A percentile compares a stretch with the other conserved stretches of the same genome.
Conservation (phyloP, 2,329 filamentous ascomycete species). For the Nothomitra cinnamomea region DNA sequence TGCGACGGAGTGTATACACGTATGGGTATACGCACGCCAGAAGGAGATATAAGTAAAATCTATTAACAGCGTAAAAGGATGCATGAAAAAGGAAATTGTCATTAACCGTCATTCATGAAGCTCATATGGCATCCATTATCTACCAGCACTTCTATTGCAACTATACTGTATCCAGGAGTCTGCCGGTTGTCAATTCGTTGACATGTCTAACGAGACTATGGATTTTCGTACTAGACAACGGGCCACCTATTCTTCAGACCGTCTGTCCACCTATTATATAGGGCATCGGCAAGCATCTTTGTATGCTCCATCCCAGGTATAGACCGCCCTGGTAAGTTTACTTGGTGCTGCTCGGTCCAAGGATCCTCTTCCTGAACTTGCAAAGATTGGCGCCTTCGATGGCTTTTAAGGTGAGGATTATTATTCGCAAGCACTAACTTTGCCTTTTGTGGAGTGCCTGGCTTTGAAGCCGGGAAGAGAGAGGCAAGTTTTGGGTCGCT, state of each 20-base stretch:
- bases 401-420: conserved; percentile 72
- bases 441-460: conserved; percentile 24
- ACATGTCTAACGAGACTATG: background rate
- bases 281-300: conserved; percentile 71
- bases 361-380: conserved; percentile 21
- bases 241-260: conserved; percentile 59
- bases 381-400: conserved; percentile 45
- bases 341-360: conserved; percentile 25
- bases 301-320: conserved; percentile 78
- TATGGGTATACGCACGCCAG: background rate
- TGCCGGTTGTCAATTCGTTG: background rate
- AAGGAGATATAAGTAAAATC: background rate
- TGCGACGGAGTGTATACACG: background rate
- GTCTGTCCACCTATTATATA: conserved; percentile 82
- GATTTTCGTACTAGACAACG: background rate
- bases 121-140: conserved; percentile 1
- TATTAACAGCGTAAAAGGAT: no score
- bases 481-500: conserved; percentile 21
- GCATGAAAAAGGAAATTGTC: background rate
- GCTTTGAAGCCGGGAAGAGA: conserved; percentile 22
- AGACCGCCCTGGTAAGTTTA: conserved; percentile 36
- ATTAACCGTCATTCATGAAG: conserved; percentile 3
- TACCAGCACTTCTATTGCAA: background rate
- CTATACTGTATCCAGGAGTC: background rate
- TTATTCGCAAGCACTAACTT: conserved; percentile 65